These are phyloP conservation scores for Pyrenula aspistea DNA, from an alignment of 495 filamentous ascomycete genomes.

Conservation along the genomic window DNA sequence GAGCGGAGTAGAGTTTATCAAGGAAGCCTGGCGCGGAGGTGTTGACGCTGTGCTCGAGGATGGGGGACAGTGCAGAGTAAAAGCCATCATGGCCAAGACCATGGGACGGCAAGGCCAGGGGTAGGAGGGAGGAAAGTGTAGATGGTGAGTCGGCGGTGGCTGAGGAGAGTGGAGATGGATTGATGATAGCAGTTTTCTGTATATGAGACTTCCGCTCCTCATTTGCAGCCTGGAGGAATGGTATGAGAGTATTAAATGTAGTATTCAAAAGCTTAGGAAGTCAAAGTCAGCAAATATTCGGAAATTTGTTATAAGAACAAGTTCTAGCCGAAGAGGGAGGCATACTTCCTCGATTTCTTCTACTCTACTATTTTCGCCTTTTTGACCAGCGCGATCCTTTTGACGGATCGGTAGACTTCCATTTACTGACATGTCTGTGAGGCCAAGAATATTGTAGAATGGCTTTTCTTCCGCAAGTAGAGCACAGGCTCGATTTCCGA, in stretches of 20 bases:
- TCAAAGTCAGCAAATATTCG: not conserved
- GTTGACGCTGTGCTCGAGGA: conserved; percentile 78
- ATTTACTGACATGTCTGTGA: too few relatives aligned
- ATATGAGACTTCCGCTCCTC: conserved; percentile 37
- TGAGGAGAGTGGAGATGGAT: conserved; percentile 2
- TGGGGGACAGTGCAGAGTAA: conserved; percentile 46
- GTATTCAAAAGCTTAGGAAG: conserved; percentile 52
- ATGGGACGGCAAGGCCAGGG: conserved; percentile 50
- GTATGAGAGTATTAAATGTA: conserved; percentile 62
- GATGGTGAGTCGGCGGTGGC: not conserved
- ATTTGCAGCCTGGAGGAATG: conserved; percentile 69
- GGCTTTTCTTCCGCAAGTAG: too few relatives aligned
- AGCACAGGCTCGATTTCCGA: too few relatives aligned
- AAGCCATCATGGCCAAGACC: conserved; percentile 63
- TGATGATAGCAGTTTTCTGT: conserved; percentile 37
- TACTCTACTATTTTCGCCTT: too few relatives aligned
- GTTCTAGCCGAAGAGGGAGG: too few relatives aligned
- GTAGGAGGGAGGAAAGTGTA: conserved; percentile 30
- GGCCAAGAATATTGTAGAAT: too few relatives aligned
- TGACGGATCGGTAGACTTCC: too few relatives aligned
- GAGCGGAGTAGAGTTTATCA: conserved; percentile 81
- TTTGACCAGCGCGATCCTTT: too few relatives aligned
- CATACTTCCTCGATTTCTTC: too few relatives aligned
- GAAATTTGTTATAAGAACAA: too few relatives aligned
- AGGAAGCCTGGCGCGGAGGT: conserved; percentile 95